These are phyloP conservation scores for Penicillium palitans DNA, from an alignment of 2,329 filamentous ascomycete species.

Conservation along the genomic window DNA sequence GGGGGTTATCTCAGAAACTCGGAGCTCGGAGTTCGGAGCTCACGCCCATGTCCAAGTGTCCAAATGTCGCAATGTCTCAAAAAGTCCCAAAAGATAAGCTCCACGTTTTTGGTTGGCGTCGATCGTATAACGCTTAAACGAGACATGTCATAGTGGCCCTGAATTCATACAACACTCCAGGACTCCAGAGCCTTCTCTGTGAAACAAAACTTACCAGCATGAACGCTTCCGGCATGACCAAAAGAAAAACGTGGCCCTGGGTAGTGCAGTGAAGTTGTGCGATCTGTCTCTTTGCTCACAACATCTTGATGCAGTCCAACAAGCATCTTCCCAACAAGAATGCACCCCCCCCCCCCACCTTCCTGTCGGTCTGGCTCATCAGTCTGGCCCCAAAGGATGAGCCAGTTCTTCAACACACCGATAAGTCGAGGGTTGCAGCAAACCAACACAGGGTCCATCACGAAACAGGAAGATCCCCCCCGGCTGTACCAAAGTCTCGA, in stretches of 20 bases:
- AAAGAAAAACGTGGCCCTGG: not conserved
- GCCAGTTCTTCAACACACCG: not conserved
- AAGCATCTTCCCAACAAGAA: not conserved
- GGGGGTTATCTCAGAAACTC: not conserved
- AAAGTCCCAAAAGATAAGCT: not conserved
- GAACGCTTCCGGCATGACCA: not conserved
- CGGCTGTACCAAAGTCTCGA: not conserved
- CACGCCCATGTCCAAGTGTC: not conserved
- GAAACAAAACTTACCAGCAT: not conserved
- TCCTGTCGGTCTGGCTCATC: not conserved
- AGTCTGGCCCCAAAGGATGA: not conserved
- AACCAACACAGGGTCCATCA: not conserved
- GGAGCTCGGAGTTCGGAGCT: conserved; percentile 7
- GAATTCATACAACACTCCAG: not conserved
- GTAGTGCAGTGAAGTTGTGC: not conserved
- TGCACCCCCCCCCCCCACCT: not conserved
- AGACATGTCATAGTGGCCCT: not conserved
- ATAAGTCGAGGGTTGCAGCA: not conserved
- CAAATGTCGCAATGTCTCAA: no score
- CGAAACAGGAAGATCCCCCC: not conserved
- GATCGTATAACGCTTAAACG: not conserved
- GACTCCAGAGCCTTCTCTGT: not conserved
- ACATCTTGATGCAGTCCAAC: not conserved
- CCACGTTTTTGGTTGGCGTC: not conserved
- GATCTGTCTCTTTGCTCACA: not conserved